phyloP scores from a whole-genome alignment of 1,139 yeast species.

The Candida neerlandica region DNA sequence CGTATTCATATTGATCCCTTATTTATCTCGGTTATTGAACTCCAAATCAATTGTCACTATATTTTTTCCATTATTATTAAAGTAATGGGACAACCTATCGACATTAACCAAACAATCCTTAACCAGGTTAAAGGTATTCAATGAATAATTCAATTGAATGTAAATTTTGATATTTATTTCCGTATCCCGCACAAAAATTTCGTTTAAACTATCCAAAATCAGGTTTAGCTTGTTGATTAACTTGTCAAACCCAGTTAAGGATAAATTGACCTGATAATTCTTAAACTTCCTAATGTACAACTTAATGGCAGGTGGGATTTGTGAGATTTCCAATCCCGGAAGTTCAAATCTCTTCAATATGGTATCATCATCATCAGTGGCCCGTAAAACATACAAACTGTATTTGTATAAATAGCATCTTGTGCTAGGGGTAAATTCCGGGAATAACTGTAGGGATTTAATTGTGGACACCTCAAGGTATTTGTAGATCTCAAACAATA shows the following conservation, averaged over 20 bases:
- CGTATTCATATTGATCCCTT: too few species aligned
- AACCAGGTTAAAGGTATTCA: constrained; percentile 17
- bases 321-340: constrained; percentile 11
- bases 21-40: constrained; percentile 7
- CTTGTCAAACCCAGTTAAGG: constrained; percentile 15
- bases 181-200: constrained; percentile 11
- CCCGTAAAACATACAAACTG: constrained; percentile 11
- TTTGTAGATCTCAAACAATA: constrained; percentile 12
- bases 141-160: constrained; percentile 16
- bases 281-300: constrained; percentile 13
- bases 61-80: constrained; percentile 13
- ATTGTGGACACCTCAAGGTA: constrained; percentile 12
- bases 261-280: constrained; percentile 13
- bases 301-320: constrained; percentile 5
- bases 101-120: constrained; percentile 18
- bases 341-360: neutral
- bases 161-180: constrained; percentile 24
- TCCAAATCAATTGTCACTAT: constrained; percentile 16
- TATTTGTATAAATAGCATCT: constrained; percentile 10
- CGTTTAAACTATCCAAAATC: constrained; percentile 20
- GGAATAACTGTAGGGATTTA: constrained; percentile 12
- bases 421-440: constrained; percentile 7
- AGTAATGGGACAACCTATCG: constrained; percentile 13
- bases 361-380: constrained; percentile 10
- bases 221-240: constrained; percentile 18